Evolutionary conservation across 2,329 filamentous ascomycete genomes (phyloP), one percentile per base, ranked within the genome.

Genomic region (Pestalotiopsis sp.): DNA sequence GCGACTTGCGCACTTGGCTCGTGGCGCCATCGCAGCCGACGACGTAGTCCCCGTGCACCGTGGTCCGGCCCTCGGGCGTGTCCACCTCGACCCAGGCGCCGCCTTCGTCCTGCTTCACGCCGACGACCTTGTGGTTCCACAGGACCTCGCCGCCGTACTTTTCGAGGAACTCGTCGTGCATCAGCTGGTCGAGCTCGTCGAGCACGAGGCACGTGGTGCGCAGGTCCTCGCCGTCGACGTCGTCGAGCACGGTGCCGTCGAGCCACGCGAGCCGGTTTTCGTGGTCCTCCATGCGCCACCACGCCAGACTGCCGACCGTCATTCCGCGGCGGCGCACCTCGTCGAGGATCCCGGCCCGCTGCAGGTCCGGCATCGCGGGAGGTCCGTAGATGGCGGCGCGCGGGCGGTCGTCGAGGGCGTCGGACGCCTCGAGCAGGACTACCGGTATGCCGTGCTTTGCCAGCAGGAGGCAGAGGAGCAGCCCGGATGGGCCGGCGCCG

Each of bases 301-400:
- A 85, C 69, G 74, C 78, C 76, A 83, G 79, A 11, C 76, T 79
- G 68, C 76, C 78, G 27, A 82, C 73, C 40, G 78, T 78, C 73
- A 84, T 75, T 13, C 82, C 82, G 14, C 77, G 75, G 38, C 73
- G 72, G 1, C 79, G 79, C 38, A 84, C 76, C 72, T 80, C 73
- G 38, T 75, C 71, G 20, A 91, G 78, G 12, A 91, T 83, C 0
- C 89, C 89, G 0, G 89, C 89, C n/a, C 86, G 83, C 56, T 81
- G 75, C 63, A 92, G 83, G 68, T 89, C 88, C 52, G 85, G 85
- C 58, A 89, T 84, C 1, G 88, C 88, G 0, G 88, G 83, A 0
- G 86, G 82, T 3, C 86, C 87, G 75, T 90, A 91, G 77, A 90
- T 87, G 2, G 89, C 87, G 14, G 89, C 89, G 36, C 89, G 87